phyloP scores from a whole-genome alignment of 2,329 filamentous ascomycete species.

The Ophiostoma novo-ulmi region DNA sequence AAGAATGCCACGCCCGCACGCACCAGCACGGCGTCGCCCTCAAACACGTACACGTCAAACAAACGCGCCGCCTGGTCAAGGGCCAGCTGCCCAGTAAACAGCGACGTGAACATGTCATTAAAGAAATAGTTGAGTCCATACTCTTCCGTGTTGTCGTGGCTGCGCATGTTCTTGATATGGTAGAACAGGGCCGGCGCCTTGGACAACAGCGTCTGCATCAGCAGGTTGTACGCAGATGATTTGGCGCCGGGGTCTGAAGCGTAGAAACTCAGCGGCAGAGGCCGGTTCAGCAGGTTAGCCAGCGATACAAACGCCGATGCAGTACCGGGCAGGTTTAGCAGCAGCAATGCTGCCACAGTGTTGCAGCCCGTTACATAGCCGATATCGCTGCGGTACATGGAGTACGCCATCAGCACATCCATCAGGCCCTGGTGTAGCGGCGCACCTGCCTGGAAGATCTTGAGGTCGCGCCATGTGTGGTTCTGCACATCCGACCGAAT shows the following conservation, averaged over 20 bases:
- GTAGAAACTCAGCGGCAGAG: slow-evolving; percentile 70
- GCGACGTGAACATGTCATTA: slow-evolving; percentile 53
- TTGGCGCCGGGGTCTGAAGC: slow-evolving; percentile 65
- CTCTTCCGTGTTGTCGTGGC: slow-evolving; percentile 34
- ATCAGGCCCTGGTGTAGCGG: slow-evolving; percentile 64
- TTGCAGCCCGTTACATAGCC: slow-evolving; percentile 72
- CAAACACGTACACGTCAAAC: slow-evolving; percentile 80
- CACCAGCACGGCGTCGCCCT: slow-evolving; percentile 68
- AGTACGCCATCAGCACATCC: slow-evolving; percentile 71
- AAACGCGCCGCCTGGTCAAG: slow-evolving; percentile 67
- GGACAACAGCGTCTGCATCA: slow-evolving; percentile 59
- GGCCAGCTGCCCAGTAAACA: slow-evolving; percentile 59
- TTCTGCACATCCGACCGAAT: slow-evolving; percentile 61
- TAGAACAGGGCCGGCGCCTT: slow-evolving; percentile 61
- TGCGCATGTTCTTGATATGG: slow-evolving; percentile 53
- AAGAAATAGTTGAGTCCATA: slow-evolving; percentile 48
- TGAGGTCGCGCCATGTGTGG: slow-evolving; percentile 64
- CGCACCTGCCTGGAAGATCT: slow-evolving; percentile 62
- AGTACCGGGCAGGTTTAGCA: slow-evolving; percentile 63
- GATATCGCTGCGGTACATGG: slow-evolving; percentile 77
- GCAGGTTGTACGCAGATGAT: slow-evolving; percentile 61
- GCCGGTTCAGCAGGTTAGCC: slow-evolving; percentile 72
- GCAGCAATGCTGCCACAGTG: slow-evolving; percentile 67
- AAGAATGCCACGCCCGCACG: slow-evolving; percentile 66
- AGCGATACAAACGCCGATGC: slow-evolving; percentile 64